phyloP scores from a whole-genome alignment of 1,284 basidiomycete genomes.

The Puccinia horiana region DNA sequence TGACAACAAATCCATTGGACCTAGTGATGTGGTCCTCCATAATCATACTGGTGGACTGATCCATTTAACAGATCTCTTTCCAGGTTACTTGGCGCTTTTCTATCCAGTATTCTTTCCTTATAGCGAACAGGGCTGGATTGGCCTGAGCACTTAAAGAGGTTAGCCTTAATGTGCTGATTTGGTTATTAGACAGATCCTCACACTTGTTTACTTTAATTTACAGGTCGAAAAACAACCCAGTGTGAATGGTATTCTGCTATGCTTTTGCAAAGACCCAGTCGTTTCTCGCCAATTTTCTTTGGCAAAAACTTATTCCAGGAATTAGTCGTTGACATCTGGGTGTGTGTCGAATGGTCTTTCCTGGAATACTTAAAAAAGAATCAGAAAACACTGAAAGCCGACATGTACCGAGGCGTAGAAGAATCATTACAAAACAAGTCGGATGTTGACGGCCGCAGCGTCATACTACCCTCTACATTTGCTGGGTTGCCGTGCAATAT shows the following conservation, averaged over 20 bases:
- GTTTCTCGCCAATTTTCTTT: neutral
- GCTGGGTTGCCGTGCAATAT: constrained; percentile 58
- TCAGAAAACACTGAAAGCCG: neutral
- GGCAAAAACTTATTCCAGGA: constrained; percentile 60
- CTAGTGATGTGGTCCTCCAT: neutral
- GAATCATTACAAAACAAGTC: constrained; percentile 6
- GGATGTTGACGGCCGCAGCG: constrained; percentile 53
- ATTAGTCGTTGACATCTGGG: constrained; percentile 59
- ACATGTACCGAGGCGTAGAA: neutral
- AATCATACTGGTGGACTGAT: neutral
- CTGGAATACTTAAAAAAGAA: neutral
- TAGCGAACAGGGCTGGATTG: constrained; percentile 3
- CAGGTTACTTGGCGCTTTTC: constrained; percentile 11
- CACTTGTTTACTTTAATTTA: neutral
- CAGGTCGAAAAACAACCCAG: neutral
- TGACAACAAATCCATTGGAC: neutral
- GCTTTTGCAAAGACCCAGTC: neutral
- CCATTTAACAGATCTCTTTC: neutral
- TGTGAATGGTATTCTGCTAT: constrained; percentile 10
- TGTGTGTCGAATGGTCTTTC: constrained; percentile 25
- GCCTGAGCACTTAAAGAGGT: no score
- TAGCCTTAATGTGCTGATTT: neutral
- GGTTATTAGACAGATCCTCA: neutral
- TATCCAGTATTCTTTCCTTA: constrained; percentile 30
- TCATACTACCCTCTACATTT: constrained; percentile 59